Evolutionary conservation across 148 eudicot species (phyloP).

Genomic region (Heliamphora exappendiculata): DNA sequence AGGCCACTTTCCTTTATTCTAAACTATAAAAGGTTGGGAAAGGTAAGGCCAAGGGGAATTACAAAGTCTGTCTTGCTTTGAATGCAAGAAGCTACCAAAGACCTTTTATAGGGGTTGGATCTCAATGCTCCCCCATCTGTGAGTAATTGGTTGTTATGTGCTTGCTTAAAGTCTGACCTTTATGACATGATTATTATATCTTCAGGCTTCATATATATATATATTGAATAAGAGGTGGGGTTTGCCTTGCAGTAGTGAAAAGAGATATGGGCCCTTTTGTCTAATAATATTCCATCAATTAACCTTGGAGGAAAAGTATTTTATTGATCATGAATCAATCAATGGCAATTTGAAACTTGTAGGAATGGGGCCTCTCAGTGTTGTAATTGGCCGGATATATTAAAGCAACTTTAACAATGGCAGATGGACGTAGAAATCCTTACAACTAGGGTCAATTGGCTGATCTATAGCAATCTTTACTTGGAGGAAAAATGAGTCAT

Average conservation of each 20-base stretch:
- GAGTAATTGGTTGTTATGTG: conserved; percentile 33
- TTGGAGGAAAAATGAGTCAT: conserved; percentile 9
- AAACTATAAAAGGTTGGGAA: conserved; percentile 6
- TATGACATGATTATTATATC: conserved; percentile 24
- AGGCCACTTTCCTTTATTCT: conserved; percentile 27
- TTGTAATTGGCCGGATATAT: too few species aligned
- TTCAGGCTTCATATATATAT: background rate
- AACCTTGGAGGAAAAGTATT: background rate
- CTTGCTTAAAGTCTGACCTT: conserved; percentile 50
- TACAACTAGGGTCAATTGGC: conserved; percentile 14
- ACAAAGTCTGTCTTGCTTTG: conserved; percentile 48
- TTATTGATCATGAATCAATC: background rate
- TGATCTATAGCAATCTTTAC: conserved; percentile 4
- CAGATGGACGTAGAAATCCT: background rate
- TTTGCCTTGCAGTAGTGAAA: conserved; percentile 26
- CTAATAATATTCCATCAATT: conserved; percentile 18
- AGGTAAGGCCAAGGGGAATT: conserved; percentile 2
- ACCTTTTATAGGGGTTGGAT: conserved; percentile 18
- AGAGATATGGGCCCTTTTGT: conserved; percentile 17
- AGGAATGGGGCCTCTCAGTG: background rate
- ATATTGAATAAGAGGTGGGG: background rate
- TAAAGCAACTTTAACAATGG: too few species aligned
- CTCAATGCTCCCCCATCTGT: conserved; percentile 20
- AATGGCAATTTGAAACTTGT: conserved; percentile 18
- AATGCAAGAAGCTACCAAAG: conserved; percentile 57